Evolutionary conservation across 495 filamentous ascomycete species (phyloP).

Genomic region (Hypoxylon lenormandii): DNA sequence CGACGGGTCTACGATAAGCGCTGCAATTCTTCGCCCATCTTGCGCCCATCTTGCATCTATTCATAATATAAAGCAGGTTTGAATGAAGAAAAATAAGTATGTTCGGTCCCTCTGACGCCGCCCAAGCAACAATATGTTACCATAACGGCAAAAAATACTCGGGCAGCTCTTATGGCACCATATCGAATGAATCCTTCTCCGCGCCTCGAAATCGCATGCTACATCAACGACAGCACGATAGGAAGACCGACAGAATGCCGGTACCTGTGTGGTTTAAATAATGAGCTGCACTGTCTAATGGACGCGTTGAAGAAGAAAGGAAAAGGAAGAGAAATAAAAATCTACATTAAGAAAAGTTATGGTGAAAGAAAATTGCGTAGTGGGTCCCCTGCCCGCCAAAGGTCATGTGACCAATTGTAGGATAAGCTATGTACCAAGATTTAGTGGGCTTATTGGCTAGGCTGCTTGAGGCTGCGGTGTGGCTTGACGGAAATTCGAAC

Average conservation of each 20-base stretch:
- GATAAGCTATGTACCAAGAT: not conserved
- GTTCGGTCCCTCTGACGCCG: slow-evolving; percentile 91
- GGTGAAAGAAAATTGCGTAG: slow-evolving; percentile 37
- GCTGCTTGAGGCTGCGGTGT: slow-evolving; percentile 31
- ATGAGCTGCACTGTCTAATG: slow-evolving; percentile 90
- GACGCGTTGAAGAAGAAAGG: slow-evolving; percentile 73
- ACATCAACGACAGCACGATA: slow-evolving; percentile 72
- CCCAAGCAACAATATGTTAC: slow-evolving; percentile 73
- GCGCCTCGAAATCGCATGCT: slow-evolving; percentile 83
- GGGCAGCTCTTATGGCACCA: slow-evolving; percentile 93
- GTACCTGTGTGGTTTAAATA: slow-evolving; percentile 65
- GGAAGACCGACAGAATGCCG: slow-evolving; percentile 77
- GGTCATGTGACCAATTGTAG: slow-evolving; percentile 22
- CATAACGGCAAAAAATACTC: slow-evolving; percentile 66
- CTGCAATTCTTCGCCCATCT: no score
- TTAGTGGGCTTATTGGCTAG: not conserved
- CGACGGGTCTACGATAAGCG: no score
- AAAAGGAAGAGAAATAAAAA: slow-evolving; percentile 33
- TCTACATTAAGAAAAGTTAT: slow-evolving; percentile 25
- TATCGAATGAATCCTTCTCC: slow-evolving; percentile 73
- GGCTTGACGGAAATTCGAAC: slow-evolving; percentile 34
- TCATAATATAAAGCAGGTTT: not conserved
- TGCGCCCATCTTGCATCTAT: not conserved
- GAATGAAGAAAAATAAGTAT: slow-evolving; percentile 51
- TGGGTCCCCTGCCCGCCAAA: slow-evolving; percentile 27